A percentile compares a stretch with the other conserved stretches of the same genome.
These are phyloP conservation scores for Mariannaea elegans DNA, from an alignment of 2,329 filamentous ascomycete genomes.

Conservation along the genomic window DNA sequence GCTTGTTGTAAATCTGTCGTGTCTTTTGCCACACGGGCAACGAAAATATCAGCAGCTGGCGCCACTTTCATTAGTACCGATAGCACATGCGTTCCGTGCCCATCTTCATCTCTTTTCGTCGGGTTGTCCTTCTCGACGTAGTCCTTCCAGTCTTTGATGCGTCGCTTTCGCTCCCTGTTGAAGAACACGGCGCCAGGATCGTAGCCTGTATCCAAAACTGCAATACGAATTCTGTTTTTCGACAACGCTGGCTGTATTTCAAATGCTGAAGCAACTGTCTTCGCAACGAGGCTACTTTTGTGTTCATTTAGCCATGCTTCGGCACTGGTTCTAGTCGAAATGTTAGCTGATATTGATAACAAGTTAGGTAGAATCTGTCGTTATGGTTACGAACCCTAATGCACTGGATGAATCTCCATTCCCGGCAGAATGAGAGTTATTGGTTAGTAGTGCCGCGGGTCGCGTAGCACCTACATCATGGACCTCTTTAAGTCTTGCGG, in stretches of 20 bases:
- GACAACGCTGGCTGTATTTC: neutral
- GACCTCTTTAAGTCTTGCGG: neutral
- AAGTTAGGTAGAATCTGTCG: neutral
- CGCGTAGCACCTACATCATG: neutral
- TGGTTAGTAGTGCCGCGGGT: neutral
- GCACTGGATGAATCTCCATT: neutral
- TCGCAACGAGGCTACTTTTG: neutral
- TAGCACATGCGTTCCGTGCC: constrained; percentile 13
- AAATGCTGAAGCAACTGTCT: neutral
- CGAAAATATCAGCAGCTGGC: constrained; percentile 9
- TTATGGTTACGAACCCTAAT: neutral
- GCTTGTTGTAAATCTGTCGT: neutral
- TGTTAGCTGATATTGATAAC: neutral
- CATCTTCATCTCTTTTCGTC: neutral
- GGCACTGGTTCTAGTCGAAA: neutral
- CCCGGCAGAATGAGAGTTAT: neutral
- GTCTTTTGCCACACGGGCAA: constrained; percentile 5
- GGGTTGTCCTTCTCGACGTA: neutral
- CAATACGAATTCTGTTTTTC: constrained; percentile 1
- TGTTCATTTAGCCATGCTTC: neutral
- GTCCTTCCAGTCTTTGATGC: constrained; percentile 3
- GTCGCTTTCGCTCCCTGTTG: neutral
- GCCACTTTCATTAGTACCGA: constrained; percentile 12
- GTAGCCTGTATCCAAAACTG: constrained; percentile 11
- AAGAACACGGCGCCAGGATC: constrained; percentile 1